These are phyloP conservation scores for Mortierella sp. DNA, from an alignment of 371 early-diverging fungal species.

Conservation along the genomic window DNA sequence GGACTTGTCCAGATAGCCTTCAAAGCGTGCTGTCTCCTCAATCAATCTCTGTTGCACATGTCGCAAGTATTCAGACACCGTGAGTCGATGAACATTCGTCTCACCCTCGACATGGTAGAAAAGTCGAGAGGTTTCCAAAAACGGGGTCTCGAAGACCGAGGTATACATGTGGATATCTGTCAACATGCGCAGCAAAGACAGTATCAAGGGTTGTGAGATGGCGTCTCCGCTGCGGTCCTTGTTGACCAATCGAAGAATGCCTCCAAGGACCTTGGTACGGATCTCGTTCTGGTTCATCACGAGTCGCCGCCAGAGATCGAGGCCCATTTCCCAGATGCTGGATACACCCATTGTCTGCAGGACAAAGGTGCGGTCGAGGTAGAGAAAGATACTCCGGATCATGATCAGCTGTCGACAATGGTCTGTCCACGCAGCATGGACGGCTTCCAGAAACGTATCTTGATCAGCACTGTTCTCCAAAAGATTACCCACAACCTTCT, in stretches of 20 bases:
- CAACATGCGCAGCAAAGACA: slow-evolving; percentile 79
- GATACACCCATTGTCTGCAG: slow-evolving; percentile 73
- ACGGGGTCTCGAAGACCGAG: slow-evolving; percentile 72
- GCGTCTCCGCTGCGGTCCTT: slow-evolving; percentile 69
- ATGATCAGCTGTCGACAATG: slow-evolving; percentile 76
- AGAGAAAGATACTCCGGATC: slow-evolving; percentile 88
- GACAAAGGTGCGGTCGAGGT: slow-evolving; percentile 91
- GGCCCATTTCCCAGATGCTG: slow-evolving; percentile 86
- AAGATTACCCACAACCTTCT: slow-evolving; percentile 27
- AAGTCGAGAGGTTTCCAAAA: slow-evolving; percentile 68
- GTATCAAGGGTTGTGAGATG: slow-evolving; percentile 67
- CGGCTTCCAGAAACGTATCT: slow-evolving; percentile 61
- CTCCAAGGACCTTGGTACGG: slow-evolving; percentile 62
- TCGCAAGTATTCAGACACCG: slow-evolving; percentile 69
- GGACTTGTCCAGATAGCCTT: slow-evolving; percentile 74
- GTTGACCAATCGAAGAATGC: slow-evolving; percentile 65
- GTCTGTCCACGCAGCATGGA: slow-evolving; percentile 70
- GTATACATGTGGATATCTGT: slow-evolving; percentile 79
- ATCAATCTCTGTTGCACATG: slow-evolving; percentile 71
- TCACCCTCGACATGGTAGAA: slow-evolving; percentile 78
- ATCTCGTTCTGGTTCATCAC: slow-evolving; percentile 64
- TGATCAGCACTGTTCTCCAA: slow-evolving; percentile 51
- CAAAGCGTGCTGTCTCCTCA: slow-evolving; percentile 76
- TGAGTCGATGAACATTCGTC: slow-evolving; percentile 56
- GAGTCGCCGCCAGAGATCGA: slow-evolving; percentile 74